phyloP scores from a whole-genome alignment of 2,329 filamentous ascomycete genomes.

The Rosellinia necatrix region DNA sequence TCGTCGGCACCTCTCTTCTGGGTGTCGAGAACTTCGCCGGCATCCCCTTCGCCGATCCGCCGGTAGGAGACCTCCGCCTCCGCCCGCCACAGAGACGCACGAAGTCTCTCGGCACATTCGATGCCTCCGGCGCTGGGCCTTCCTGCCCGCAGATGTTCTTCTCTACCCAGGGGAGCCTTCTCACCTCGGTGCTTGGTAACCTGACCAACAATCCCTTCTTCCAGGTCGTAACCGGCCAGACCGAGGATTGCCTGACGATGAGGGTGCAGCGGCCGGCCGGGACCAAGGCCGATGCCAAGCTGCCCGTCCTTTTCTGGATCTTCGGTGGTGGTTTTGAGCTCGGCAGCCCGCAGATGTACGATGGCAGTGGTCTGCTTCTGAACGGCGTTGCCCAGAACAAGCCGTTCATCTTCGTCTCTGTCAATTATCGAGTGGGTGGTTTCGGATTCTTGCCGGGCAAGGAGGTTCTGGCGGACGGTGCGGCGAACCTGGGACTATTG shows the following conservation, averaged over 20 bases:
- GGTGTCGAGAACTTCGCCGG: constrained; percentile 71
- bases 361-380: constrained; percentile 52
- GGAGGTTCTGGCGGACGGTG: constrained; percentile 69
- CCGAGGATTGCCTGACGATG: constrained; percentile 68
- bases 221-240: constrained; percentile 56
- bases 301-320: constrained; percentile 74
- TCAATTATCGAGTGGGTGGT: constrained; percentile 77
- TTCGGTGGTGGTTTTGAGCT: constrained; percentile 69
- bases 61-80: constrained; percentile 68
- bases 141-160: constrained; percentile 76
- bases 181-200: constrained; percentile 50
- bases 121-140: constrained; percentile 60
- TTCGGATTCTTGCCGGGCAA: constrained; percentile 76
- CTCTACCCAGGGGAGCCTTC: constrained; percentile 47
- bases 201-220: constrained; percentile 62
- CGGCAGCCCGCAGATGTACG: constrained; percentile 53
- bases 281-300: constrained; percentile 56
- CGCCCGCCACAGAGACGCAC: constrained; percentile 68
- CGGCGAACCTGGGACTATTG: constrained; percentile 71
- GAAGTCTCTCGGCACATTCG: constrained; percentile 59
- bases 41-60: constrained; percentile 76
- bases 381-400: constrained; percentile 55
- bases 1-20: constrained; percentile 35
- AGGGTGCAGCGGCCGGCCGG: constrained; percentile 64
- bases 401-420: constrained; percentile 74